Evolutionary conservation across 805 yeast genomes (phyloP).

Genomic region (Kuraishia floccosa): DNA sequence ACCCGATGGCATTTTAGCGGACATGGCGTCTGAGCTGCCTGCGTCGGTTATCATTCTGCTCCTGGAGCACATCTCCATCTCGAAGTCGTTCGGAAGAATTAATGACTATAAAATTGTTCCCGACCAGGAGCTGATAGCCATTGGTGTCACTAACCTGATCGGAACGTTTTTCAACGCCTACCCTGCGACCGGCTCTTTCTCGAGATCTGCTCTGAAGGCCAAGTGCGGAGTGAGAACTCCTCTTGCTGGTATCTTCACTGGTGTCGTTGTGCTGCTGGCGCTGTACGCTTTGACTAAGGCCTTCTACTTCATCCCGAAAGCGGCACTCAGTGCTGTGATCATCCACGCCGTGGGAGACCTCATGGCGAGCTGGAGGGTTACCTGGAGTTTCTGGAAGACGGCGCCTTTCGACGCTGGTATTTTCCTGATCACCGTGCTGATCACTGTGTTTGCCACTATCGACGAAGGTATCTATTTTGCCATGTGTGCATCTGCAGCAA

Average conservation of each 20-base stretch:
- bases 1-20: conserved; percentile 45
- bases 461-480: conserved; percentile 91
- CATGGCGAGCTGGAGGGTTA: conserved; percentile 55
- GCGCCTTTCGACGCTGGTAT: conserved; percentile 67
- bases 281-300: conserved; percentile 75
- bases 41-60: conserved; percentile 75
- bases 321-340: conserved; percentile 76
- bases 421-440: conserved; percentile 59
- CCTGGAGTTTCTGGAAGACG: conserved; percentile 60
- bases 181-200: conserved; percentile 93
- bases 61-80: conserved; percentile 85
- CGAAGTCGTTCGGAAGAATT: conserved; percentile 88
- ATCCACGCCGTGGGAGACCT: conserved; percentile 91
- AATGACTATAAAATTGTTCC: conserved; percentile 88
- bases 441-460: conserved; percentile 68
- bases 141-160: conserved; percentile 81
- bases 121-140: conserved; percentile 89
- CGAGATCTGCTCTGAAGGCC: conserved; percentile 88
- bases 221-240: conserved; percentile 96
- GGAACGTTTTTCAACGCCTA: conserved; percentile 91
- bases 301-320: conserved; percentile 85
- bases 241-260: conserved; percentile 83
- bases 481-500: conserved; percentile 70
- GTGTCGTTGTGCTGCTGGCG: conserved; percentile 79
- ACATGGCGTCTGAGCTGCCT: conserved; percentile 70